Conservation (phyloP, 768 basidiomycete genomes). For the Trametes cubensis region DNA sequence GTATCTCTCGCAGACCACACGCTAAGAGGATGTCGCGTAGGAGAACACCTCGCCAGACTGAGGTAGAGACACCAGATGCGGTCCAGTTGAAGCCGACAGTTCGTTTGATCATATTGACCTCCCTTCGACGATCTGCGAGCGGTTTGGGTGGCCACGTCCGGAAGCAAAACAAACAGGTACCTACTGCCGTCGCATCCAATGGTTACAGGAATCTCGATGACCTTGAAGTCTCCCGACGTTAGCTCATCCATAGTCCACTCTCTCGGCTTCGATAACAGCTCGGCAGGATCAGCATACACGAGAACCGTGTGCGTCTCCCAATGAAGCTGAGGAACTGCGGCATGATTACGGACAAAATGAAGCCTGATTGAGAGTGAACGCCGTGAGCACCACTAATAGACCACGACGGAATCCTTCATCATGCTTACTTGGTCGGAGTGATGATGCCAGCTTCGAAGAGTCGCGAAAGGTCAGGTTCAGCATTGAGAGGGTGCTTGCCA, state of each 20-base stretch:
- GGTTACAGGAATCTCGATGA: constrained; percentile 27
- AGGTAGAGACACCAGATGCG: constrained; percentile 25
- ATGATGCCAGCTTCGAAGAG: constrained; percentile 27
- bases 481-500: constrained; percentile 28
- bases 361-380: constrained; percentile 8
- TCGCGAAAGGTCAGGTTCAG: constrained; percentile 19
- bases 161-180: not conserved
- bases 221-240: constrained; percentile 11
- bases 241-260: constrained; percentile 28
- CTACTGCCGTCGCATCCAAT: constrained; percentile 32
- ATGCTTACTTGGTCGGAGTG: constrained; percentile 27
- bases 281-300: constrained; percentile 9
- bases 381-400: not conserved
- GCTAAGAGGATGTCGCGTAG: constrained; percentile 26
- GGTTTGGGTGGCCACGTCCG: not conserved
- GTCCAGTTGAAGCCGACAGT: constrained; percentile 24
- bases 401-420: not conserved
- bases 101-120: constrained; percentile 29
- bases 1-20: constrained; percentile 20
- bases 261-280: constrained; percentile 12
- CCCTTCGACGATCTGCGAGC: constrained; percentile 22
- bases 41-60: constrained; percentile 25
- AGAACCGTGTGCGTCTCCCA: constrained; percentile 27
- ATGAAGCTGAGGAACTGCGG: constrained; percentile 23
- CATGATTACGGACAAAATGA: constrained; percentile 30